Evolutionary conservation across 306 rosid species (phyloP).

Genomic region (Begonia peltatifolia): DNA sequence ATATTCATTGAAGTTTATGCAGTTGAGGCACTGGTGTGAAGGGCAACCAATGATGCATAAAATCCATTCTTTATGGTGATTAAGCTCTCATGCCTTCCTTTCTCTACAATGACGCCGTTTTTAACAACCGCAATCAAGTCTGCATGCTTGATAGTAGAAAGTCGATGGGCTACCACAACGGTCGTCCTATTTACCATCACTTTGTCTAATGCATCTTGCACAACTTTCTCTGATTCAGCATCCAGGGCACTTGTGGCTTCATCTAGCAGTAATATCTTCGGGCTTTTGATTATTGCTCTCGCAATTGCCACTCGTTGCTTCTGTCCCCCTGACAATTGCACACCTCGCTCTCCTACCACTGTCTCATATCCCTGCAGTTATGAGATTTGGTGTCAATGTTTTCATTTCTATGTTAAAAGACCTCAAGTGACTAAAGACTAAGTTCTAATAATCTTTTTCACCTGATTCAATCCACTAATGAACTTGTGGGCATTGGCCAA

Average conservation of each 20-base stretch:
- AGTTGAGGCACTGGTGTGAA: constrained; percentile 46
- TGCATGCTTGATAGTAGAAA: constrained; percentile 76
- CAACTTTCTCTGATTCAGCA: constrained; percentile 75
- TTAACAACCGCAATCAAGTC: constrained; percentile 78
- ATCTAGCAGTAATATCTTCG: constrained; percentile 59
- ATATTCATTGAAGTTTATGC: constrained; percentile 5
- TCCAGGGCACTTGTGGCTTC: constrained; percentile 90
- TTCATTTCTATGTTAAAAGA: no score
- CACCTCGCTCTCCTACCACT: constrained; percentile 67
- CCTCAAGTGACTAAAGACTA: no score
- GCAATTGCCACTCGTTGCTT: constrained; percentile 82
- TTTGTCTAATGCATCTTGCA: constrained; percentile 73
- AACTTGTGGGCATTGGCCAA: constrained; percentile 75
- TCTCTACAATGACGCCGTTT: constrained; percentile 72
- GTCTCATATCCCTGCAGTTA: constrained; percentile 59
- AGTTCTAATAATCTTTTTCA: constrained; percentile 1
- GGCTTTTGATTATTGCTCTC: constrained; percentile 69
- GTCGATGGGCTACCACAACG: constrained; percentile 67
- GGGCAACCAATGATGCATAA: constrained; percentile 74
- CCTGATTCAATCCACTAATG: constrained; percentile 64
- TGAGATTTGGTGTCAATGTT: neutral
- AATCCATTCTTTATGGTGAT: constrained; percentile 46
- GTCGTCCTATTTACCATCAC: constrained; percentile 76
- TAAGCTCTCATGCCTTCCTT: constrained; percentile 58
- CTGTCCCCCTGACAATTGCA: constrained; percentile 77